Evolutionary conservation across 2,329 filamentous ascomycete genomes (phyloP).

Genomic region (Aspergillus tamarii): DNA sequence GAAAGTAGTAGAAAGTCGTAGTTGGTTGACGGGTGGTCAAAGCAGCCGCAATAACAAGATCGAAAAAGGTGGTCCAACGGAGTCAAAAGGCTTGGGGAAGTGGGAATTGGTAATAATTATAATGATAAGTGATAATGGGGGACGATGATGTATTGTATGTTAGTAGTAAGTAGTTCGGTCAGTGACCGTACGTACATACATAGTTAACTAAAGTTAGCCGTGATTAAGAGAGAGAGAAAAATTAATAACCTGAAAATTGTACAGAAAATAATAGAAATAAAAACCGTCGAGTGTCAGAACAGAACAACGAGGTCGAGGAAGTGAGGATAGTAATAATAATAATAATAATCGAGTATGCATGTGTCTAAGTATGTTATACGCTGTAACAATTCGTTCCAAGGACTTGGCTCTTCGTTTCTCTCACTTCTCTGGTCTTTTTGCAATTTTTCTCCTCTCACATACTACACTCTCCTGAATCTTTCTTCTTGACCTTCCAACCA

Average conservation of each 20-base stretch:
- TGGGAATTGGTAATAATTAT: slow-evolving; percentile 7
- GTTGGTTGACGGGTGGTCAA: slow-evolving; percentile 1
- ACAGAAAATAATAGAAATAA: slow-evolving; percentile 9
- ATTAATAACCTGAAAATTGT: neutral
- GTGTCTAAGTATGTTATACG: slow-evolving; percentile 8
- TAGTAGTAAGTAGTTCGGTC: slow-evolving; percentile 1
- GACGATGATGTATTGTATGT: slow-evolving; percentile 19
- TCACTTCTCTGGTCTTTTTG: slow-evolving; percentile 7
- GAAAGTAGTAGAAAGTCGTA: slow-evolving; percentile 4
- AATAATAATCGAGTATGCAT: slow-evolving; percentile 1
- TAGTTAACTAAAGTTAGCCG: neutral
- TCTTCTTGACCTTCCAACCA: slow-evolving; percentile 1
- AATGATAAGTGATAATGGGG: slow-evolving; percentile 11
- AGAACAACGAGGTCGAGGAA: neutral
- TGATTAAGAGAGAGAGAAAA: slow-evolving; percentile 6
- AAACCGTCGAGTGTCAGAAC: neutral
- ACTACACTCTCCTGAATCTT: neutral
- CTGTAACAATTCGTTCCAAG: slow-evolving; percentile 2
- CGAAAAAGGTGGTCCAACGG: slow-evolving; percentile 3
- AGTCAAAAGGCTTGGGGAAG: slow-evolving; percentile 1
- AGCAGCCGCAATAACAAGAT: slow-evolving; percentile 2
- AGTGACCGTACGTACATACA: slow-evolving; percentile 1
- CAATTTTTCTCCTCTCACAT: neutral
- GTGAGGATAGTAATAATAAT: neutral
- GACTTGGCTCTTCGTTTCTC: neutral